Base-by-base conservation (phyloP, 2,329 filamentous ascomycete genomes). In the Hypoxylon sp. region DNA sequence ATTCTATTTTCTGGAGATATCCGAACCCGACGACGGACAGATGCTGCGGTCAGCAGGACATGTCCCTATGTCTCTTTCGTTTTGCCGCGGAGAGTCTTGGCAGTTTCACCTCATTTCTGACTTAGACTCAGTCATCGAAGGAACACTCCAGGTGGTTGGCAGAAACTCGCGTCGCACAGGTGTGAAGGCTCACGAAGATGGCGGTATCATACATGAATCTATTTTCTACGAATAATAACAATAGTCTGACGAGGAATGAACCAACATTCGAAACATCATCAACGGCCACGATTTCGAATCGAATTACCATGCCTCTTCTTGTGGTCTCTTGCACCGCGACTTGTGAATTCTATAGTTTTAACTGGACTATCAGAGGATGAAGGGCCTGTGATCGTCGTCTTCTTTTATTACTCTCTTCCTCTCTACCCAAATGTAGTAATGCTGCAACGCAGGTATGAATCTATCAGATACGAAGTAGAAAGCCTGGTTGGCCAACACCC, bases 371-470 rank as follows among this genome's bases (percentile, higher is more conserved):
- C 13, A 47, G 44, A 52, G 1, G 19, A 47, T 30, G n/a, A 43
- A 11, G 20, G 13, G 22, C 22, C 17, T n/a, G 13, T 43, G 37
- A 41, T 41, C n/a, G 3, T 41, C 37, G n/a, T 19, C n/a, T 26
- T 47, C 7, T 13, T 11, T 5, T 20, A 17, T 19, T 15, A 30
- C 32, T 15, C 32, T 46, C 3, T 19, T 17, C 8, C 11, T 17
- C 34, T 49, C 65, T n/a, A n/a, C 62, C 30, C 56, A 63, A 49
- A 20, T 28, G 56, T 52, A 53, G 13, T n/a, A 26, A 67, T 59
- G 49, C 39, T 62, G 56, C 56, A 57, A 39, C 54, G 30, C 41
- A 54, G 46, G 43, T 44, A 22, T 41, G 43, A 55, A 43, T 1
- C 26, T 26, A 24, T n/a, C n/a, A n/a, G n/a, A n/a, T n/a, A n/a